These are phyloP conservation scores for Manihot esculenta DNA, from an alignment of 441 rosid species.

Conservation along the genomic window DNA sequence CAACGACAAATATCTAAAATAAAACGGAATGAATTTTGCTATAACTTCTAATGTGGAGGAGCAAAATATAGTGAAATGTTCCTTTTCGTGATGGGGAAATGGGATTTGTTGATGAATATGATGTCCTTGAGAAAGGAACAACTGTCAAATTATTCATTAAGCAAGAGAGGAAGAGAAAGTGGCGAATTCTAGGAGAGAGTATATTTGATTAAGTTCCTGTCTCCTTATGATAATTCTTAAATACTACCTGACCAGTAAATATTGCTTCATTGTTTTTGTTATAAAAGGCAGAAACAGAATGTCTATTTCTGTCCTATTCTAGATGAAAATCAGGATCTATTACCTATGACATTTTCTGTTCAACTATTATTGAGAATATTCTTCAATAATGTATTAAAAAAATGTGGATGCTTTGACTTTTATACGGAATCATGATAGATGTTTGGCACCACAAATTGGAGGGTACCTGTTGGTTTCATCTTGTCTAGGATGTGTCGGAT, in stretches of 20 bases:
- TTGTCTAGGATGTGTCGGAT: neutral
- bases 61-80: neutral
- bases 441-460: neutral
- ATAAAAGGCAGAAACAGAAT: neutral
- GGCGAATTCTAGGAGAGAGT: neutral
- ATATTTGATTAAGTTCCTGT: neutral
- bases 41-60: neutral
- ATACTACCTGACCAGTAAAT: no score
- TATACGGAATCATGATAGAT: neutral
- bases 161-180: neutral
- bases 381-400: neutral
- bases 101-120: neutral
- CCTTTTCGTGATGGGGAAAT: neutral
- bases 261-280: no score
- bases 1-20: no score
- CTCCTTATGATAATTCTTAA: neutral
- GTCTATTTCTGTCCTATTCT: neutral
- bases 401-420: neutral
- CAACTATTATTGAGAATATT: neutral
- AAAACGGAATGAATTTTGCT: neutral
- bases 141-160: neutral
- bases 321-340: neutral
- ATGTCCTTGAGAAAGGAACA: neutral
- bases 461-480: conserved; percentile 5
- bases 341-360: neutral